phyloP scores from a whole-genome alignment of 331 rosid genomes.

The Rosa hybrid region DNA sequence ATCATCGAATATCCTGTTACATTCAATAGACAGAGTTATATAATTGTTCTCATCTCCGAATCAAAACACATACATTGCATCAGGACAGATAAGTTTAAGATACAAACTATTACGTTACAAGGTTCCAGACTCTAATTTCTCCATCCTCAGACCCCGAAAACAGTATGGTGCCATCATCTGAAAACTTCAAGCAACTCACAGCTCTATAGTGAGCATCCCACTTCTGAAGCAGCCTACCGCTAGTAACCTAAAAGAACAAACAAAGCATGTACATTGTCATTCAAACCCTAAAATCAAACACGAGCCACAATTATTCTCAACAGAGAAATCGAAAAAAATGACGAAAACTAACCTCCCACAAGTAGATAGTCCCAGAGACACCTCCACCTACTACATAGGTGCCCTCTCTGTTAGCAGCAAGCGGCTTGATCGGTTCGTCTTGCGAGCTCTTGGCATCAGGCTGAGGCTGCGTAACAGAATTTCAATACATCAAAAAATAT shows the following conservation, averaged over 20 bases:
- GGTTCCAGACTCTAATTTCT: conserved; percentile 71
- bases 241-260: conserved; percentile 52
- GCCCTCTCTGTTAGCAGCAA: conserved; percentile 61
- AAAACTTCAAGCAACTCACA: conserved; percentile 75
- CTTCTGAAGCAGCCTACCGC: conserved; percentile 70
- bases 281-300: conserved; percentile 9
- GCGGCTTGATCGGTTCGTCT: conserved; percentile 57
- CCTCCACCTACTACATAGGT: conserved; percentile 75
- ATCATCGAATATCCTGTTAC: conserved; percentile 75
- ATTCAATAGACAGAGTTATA: neutral
- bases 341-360: conserved; percentile 70
- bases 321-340: neutral
- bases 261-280: conserved; percentile 15
- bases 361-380: conserved; percentile 62
- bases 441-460: conserved; percentile 73
- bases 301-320: neutral
- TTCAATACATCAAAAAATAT: neutral
- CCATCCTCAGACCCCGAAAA: conserved; percentile 82
- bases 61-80: conserved; percentile 2
- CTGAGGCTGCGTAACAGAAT: conserved; percentile 51
- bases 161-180: conserved; percentile 69
- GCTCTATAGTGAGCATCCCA: conserved; percentile 80
- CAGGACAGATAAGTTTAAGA: conserved; percentile 6
- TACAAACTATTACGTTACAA: conserved; percentile 47
- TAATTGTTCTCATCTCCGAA: neutral